Percentiles rank a stretch among this genome's conserved stretches.
These are phyloP conservation scores for Linnemannia elongata DNA, from an alignment of 192 early-diverging fungal genomes.

Conservation along the genomic window DNA sequence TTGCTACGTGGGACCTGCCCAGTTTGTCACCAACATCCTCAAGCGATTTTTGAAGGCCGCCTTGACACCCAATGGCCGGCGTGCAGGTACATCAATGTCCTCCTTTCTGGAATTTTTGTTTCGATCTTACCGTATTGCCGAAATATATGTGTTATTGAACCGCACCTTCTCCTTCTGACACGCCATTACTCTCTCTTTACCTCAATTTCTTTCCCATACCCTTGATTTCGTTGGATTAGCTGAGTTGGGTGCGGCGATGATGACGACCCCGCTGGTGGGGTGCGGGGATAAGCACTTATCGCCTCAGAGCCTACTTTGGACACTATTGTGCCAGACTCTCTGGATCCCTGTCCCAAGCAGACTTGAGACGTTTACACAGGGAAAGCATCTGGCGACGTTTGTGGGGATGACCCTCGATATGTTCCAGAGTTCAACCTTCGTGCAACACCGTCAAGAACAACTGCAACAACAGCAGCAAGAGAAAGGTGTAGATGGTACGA, in stretches of 20 bases:
- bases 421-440: conserved; percentile 36
- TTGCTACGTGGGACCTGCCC: conserved; percentile 32
- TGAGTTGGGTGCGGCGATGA: conserved; percentile 49
- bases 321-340: conserved; percentile 32
- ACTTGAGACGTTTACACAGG: conserved; percentile 43
- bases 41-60: conserved; percentile 38
- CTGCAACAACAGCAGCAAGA: not conserved
- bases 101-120: not conserved
- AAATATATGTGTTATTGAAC: not conserved
- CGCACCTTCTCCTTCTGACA: not conserved
- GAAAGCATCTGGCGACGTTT: conserved; percentile 34
- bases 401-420: conserved; percentile 45
- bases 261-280: conserved; percentile 39
- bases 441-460: conserved; percentile 26
- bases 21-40: conserved; percentile 41
- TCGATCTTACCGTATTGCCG: not conserved
- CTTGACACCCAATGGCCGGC: conserved; percentile 29
- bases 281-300: conserved; percentile 34
- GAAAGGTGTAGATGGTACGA: not conserved
- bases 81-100: conserved; percentile 30
- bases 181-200: not conserved
- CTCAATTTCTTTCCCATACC: not conserved
- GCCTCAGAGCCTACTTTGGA: conserved; percentile 47
- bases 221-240: not conserved
- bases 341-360: conserved; percentile 51